phyloP scores from a whole-genome alignment of 805 yeast species.

The Candida nanaspora region DNA sequence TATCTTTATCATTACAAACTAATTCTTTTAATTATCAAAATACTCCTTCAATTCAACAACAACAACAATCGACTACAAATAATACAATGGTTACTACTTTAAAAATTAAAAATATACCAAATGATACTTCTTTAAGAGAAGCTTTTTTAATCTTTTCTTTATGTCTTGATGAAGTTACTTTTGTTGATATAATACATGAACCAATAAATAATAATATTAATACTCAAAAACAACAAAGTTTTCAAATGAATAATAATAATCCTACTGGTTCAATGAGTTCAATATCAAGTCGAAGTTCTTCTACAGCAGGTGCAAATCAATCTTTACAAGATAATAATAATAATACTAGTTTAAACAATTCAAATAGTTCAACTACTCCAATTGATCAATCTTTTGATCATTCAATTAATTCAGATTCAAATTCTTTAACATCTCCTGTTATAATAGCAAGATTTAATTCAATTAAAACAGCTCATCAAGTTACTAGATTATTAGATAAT shows the following conservation, averaged over 20 bases:
- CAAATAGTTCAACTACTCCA: no score
- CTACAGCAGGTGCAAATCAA: slow-evolving; percentile 5
- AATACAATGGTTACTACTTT: slow-evolving; percentile 15
- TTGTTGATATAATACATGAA: slow-evolving; percentile 30
- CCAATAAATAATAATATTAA: slow-evolving; percentile 6
- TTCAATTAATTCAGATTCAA: no score
- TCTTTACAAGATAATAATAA: no score
- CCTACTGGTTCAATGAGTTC: slow-evolving; percentile 5
- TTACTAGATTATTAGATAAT: slow-evolving; percentile 33
- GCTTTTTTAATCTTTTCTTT: slow-evolving; percentile 60
- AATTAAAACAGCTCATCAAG: slow-evolving; percentile 34
- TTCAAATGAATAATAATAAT: no score
- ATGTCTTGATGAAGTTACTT: slow-evolving; percentile 49
- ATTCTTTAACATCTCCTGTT: slow-evolving; percentile 16
- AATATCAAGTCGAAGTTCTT: slow-evolving; percentile 10
- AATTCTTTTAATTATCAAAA: neutral
- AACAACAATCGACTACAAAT: neutral
- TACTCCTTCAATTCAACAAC: neutral
- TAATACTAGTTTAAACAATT: slow-evolving; percentile 2
- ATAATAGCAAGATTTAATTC: slow-evolving; percentile 40
- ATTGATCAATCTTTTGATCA: no score
- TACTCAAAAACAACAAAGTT: slow-evolving; percentile 5
- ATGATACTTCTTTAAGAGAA: slow-evolving; percentile 59
- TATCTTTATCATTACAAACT: slow-evolving; percentile 8
- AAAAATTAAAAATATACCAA: slow-evolving; percentile 51